These are phyloP conservation scores for Penicillium frequentans DNA, from an alignment of 2,329 filamentous ascomycete species.

Conservation along the genomic window DNA sequence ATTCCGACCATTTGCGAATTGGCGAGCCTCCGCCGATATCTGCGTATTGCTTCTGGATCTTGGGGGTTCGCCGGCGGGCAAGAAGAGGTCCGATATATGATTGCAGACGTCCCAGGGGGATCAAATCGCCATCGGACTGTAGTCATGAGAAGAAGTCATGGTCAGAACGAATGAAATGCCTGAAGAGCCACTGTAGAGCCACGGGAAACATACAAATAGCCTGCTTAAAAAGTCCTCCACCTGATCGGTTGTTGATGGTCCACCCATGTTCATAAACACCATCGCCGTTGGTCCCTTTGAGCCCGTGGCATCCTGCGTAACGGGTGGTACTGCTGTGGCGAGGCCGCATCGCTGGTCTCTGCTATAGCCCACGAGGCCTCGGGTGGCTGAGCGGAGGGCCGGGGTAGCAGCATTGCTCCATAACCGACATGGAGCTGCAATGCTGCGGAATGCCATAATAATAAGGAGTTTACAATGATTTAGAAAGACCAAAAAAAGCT, in stretches of 20 bases:
- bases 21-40: slow-evolving; percentile 97
- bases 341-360: slow-evolving; percentile 34
- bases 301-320: slow-evolving; percentile 72
- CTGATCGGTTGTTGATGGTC: slow-evolving; percentile 82
- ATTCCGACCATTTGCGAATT: slow-evolving; percentile 96
- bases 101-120: slow-evolving; percentile 91
- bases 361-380: slow-evolving; percentile 21
- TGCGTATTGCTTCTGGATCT: slow-evolving; percentile 93
- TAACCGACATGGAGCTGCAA: slow-evolving; percentile 31
- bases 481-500: neutral
- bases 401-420: slow-evolving; percentile 20
- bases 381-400: slow-evolving; percentile 21
- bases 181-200: neutral
- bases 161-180: neutral
- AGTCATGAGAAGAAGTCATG: slow-evolving; percentile 10
- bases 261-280: slow-evolving; percentile 99
- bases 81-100: slow-evolving; percentile 88
- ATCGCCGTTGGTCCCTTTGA: slow-evolving; percentile 88
- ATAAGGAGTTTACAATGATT: neutral
- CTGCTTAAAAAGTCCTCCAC: slow-evolving; percentile 87
- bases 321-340: slow-evolving; percentile 69
- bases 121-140: slow-evolving; percentile 87
- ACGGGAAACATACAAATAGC: slow-evolving; percentile 71
- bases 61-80: slow-evolving; percentile 82
- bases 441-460: slow-evolving; percentile 15